phyloP scores from a whole-genome alignment of 139 green algal species.

The Nannochloris sp. region DNA sequence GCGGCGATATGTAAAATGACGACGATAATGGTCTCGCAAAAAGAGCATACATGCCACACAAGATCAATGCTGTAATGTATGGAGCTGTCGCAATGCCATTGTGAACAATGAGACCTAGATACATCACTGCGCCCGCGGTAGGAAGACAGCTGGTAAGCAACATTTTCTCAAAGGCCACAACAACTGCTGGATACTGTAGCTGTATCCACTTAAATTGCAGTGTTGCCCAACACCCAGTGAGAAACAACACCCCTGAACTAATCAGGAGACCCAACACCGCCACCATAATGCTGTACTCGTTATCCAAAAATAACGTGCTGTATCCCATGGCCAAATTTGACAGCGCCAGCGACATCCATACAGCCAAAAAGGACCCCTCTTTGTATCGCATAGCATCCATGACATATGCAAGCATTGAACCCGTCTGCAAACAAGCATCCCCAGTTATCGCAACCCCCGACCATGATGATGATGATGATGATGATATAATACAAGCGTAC shows the following conservation, averaged over 20 bases:
- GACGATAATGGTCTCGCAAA: constrained; percentile 61
- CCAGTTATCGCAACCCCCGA: too few species aligned
- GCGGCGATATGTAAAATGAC: constrained; percentile 49
- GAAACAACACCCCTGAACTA: constrained; percentile 15
- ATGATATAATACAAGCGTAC: constrained; percentile 21
- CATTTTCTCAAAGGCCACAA: constrained; percentile 74
- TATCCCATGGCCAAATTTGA: constrained; percentile 49
- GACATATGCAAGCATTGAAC: constrained; percentile 76
- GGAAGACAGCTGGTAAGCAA: constrained; percentile 61
- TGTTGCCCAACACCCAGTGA: constrained; percentile 63
- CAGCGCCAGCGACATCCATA: constrained; percentile 67
- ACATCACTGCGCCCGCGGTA: constrained; percentile 42
- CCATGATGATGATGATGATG: background rate
- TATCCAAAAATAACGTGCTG: constrained; percentile 23
- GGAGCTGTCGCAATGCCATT: constrained; percentile 46
- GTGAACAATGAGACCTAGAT: constrained; percentile 39
- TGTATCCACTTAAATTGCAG: constrained; percentile 90
- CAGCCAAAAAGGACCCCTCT: constrained; percentile 62
- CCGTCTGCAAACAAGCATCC: constrained; percentile 28
- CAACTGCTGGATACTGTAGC: constrained; percentile 69
- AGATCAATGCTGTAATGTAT: constrained; percentile 70
- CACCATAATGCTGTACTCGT: constrained; percentile 5
- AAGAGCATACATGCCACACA: constrained; percentile 59
- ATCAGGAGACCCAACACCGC: constrained; percentile 24
- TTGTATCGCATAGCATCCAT: constrained; percentile 71